These are phyloP conservation scores for Juglanconis sp. DNA, from an alignment of 2,329 filamentous ascomycete species.

Conservation along the genomic window DNA sequence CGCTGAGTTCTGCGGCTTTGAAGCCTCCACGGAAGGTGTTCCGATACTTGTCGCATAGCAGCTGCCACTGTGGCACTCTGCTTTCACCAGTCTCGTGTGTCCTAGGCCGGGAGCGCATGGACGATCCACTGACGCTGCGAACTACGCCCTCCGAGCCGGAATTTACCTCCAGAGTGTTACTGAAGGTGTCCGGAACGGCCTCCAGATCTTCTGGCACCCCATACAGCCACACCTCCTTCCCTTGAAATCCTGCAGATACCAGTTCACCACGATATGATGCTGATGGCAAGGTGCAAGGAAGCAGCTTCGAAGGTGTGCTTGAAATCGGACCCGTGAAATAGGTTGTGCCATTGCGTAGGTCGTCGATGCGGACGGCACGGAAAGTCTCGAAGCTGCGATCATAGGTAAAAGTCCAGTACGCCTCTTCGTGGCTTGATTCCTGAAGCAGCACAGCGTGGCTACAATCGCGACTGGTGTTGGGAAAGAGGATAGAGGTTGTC, in stretches of 20 bases:
- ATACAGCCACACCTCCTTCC: slow-evolving; percentile 73
- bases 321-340: slow-evolving; percentile 73
- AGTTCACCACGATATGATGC: slow-evolving; percentile 68
- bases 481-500: slow-evolving; percentile 83
- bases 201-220: slow-evolving; percentile 73
- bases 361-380: slow-evolving; percentile 71
- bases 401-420: slow-evolving; percentile 75
- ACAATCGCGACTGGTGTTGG: slow-evolving; percentile 74
- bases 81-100: slow-evolving; percentile 32
- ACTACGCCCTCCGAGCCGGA: slow-evolving; percentile 28
- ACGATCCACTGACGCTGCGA: slow-evolving; percentile 40
- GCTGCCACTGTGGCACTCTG: slow-evolving; percentile 63
- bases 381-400: slow-evolving; percentile 76
- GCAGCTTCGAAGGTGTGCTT: slow-evolving; percentile 49
- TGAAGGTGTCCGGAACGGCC: slow-evolving; percentile 45
- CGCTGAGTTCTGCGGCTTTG: slow-evolving; percentile 62
- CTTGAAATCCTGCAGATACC: slow-evolving; percentile 70
- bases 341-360: slow-evolving; percentile 71
- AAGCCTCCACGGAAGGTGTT: slow-evolving; percentile 69
- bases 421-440: slow-evolving; percentile 59
- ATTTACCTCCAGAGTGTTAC: slow-evolving; percentile 4
- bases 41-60: slow-evolving; percentile 63
- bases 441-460: slow-evolving; percentile 72
- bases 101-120: slow-evolving; percentile 35
- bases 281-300: slow-evolving; percentile 67